Evolutionary conservation across 2,329 filamentous ascomycete genomes (phyloP), one percentile per base, ranked within the genome.

Genomic region (Pleomassaria siparia): DNA sequence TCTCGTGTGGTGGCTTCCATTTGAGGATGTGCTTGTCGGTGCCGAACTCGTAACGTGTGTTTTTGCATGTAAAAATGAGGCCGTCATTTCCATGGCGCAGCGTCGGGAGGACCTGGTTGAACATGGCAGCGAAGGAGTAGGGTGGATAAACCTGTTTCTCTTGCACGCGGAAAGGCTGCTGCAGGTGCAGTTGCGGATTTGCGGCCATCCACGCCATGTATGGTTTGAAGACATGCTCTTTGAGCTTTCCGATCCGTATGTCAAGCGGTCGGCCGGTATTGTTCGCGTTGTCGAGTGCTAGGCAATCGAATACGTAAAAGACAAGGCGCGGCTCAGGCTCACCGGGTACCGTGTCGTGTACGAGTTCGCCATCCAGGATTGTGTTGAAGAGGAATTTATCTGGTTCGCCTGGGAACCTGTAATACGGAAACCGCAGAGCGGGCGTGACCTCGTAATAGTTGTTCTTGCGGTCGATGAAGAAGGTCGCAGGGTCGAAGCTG

Each of bases 381-480:
- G 94, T 97, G 50, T 84, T 82, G 12, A 78, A 81, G 67, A 97
- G 91, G 68, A 89, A 96, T 12, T 76, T 79, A 7, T 64, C 56
- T 35, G 77, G 72, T 10, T 82, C 79, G 21, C 63, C 57, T 0
- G 76, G 74, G 55, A 88, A 80, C 35, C 81, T 76, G 29, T 82
- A 82, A 18, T 87, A 76, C 0, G 94, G 94, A 59, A 97, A 91
- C 70, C 95, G 90, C 20, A 97, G 80, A 45, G 76, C 79, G 47
- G 76, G 80, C 44, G 82, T 81, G 51, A 97, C 83, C 64, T 81
- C 90, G 82, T 92, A 96, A 77, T 94, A 99, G 70, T 97, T 91
- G 74, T 99, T 97, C 74, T 91, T 95, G 66, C 94, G 90, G 74
- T 99, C 92, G 73, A 99, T 96, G 47, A 99, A 80, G 75, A 96